A percentile compares a stretch with the other conserved stretches of the same genome.
phyloP scores from a whole-genome alignment of 2,329 filamentous ascomycete species.

The Colletotrichum chlorophyti region DNA sequence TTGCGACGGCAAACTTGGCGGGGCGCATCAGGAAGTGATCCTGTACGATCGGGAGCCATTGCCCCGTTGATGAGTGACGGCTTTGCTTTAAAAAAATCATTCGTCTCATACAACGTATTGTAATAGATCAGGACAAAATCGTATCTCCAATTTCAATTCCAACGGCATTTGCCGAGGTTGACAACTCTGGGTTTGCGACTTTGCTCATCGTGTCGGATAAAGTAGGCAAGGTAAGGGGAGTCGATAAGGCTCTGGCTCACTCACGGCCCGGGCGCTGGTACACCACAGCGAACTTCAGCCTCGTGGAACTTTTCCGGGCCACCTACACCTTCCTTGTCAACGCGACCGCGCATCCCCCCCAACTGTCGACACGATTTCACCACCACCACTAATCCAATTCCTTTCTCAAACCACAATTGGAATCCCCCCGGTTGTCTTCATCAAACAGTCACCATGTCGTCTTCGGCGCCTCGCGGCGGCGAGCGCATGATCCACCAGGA shows the following conservation, averaged over 20 bases:
- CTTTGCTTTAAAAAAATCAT: constrained; percentile 22
- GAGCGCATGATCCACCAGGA: constrained; percentile 83
- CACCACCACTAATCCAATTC: not conserved
- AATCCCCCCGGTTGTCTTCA: not conserved
- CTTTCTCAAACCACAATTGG: not conserved
- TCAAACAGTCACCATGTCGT: constrained; percentile 36
- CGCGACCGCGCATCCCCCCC: constrained; percentile 18
- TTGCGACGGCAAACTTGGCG: constrained; percentile 23
- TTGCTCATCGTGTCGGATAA: constrained; percentile 9
- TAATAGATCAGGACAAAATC: constrained; percentile 21
- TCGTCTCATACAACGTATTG: constrained; percentile 25
- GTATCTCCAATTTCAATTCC: not conserved
- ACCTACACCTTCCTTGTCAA: constrained; percentile 18
- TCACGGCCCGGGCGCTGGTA: constrained; percentile 14
- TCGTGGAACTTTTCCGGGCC: constrained; percentile 29
- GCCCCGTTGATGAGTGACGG: constrained; percentile 23
- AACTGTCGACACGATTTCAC: not conserved
- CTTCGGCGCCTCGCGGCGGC: constrained; percentile 48
- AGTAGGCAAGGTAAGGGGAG: too few relatives aligned
- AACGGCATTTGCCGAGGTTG: not conserved
- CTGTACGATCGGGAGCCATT: constrained; percentile 12
- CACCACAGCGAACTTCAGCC: constrained; percentile 23
- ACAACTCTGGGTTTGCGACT: not conserved
- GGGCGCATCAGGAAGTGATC: constrained; percentile 19
- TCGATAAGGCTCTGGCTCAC: constrained; percentile 24